These are phyloP conservation scores for Scheffersomyces coipomensis DNA, from an alignment of 805 yeast genomes.

Conservation along the genomic window DNA sequence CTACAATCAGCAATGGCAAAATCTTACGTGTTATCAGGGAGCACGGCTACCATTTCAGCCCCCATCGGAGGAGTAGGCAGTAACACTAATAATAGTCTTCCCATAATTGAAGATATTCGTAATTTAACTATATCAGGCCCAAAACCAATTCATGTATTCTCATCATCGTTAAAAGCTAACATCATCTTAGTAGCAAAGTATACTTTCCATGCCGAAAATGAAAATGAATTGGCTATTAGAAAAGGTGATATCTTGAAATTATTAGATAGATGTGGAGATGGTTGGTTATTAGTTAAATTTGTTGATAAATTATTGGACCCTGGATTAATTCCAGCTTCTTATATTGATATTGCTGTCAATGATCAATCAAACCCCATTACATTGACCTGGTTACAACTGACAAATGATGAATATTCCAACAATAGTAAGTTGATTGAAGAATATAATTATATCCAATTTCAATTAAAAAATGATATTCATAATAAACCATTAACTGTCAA, in stretches of 20 bases:
- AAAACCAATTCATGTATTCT: slow-evolving; percentile 10
- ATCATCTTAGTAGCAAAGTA: slow-evolving; percentile 47
- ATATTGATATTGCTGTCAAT: slow-evolving; percentile 46
- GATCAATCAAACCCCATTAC: slow-evolving; percentile 38
- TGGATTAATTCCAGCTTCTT: slow-evolving; percentile 53
- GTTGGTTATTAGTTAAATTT: slow-evolving; percentile 58
- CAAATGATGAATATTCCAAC: slow-evolving; percentile 1
- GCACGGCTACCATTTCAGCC: no score
- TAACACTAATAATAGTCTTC: not conserved
- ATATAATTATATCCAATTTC: slow-evolving; percentile 24
- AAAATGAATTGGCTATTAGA: slow-evolving; percentile 42
- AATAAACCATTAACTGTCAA: slow-evolving; percentile 24
- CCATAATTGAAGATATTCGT: not conserved
- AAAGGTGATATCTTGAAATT: slow-evolving; percentile 55
- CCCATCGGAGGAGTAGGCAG: no score
- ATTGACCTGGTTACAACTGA: slow-evolving; percentile 30
- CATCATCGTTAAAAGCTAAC: slow-evolving; percentile 20
- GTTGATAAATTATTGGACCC: slow-evolving; percentile 43
- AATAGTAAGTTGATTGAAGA: slow-evolving; percentile 12
- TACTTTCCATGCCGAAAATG: slow-evolving; percentile 42
- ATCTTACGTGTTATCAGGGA: no score
- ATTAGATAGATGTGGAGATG: slow-evolving; percentile 46
- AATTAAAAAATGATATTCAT: slow-evolving; percentile 17
- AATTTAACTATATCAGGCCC: slow-evolving; percentile 13
- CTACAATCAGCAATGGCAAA: no score